Evolutionary conservation across 202 grass and related monocot genomes (phyloP), one percentile per base, ranked within the genome.

Genomic region (Carex sylvatica): DNA sequence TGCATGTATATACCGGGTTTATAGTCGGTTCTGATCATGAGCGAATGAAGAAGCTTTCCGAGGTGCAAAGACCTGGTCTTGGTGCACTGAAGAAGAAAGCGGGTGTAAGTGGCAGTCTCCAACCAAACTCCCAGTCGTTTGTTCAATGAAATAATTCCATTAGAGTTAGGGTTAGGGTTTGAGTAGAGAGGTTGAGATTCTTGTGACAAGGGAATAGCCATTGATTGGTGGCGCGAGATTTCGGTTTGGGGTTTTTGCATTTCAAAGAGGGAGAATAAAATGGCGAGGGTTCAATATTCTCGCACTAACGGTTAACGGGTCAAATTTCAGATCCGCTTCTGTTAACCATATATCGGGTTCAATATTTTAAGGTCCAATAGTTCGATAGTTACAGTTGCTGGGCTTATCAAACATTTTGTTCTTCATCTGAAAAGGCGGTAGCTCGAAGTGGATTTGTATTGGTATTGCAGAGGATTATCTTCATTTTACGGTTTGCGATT

Each of bases 11-110:
- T 44, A 60, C 80, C 80, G 0, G 88, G 88, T 8, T 6, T 87
- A 72, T 82, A 74, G 35, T 77, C 80, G 5, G 88, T 53, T 59
- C 91, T 87, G 85, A 92, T 63, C 94, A 97, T 97, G 88, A 89
- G 86, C 23, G 88, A 92, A 30, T 91, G 89, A 31, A 79, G 65
- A 31, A 94, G 55, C 74, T 85, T 94, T 16, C 71, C 84, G 56
- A 92, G 70, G 46, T 51, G n/a, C 86, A 94, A 89, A 72, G 83
- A 87, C 35, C 74, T 77, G 13, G 20, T 79, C 54, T 86, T 83
- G 40, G 64, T 70, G 76, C 88, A 84, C 40, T 54, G n/a, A 3
- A 23, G 86, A 58, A 97, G 80, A 70, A 94, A 84, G 44, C 60
- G 18, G n/a, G 46, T 65, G 80, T 90, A 94, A 26, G 54, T 74